A percentile compares a stretch with the other conserved stretches of the same genome.
These are phyloP conservation scores for Fusarium xylarioides DNA, from an alignment of 2,329 filamentous ascomycete genomes.

Conservation along the genomic window DNA sequence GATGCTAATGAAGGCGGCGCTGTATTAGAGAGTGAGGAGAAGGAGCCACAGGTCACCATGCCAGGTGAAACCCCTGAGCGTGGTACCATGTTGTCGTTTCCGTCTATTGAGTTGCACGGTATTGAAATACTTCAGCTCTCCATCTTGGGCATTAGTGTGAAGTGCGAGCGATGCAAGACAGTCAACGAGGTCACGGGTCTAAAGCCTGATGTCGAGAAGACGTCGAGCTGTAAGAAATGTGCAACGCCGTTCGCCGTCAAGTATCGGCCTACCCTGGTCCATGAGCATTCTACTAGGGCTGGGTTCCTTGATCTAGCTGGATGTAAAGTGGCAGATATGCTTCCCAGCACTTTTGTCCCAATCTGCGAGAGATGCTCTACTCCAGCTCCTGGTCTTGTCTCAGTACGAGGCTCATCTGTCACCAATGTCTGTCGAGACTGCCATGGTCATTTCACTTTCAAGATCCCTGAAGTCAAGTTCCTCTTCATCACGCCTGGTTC, in stretches of 20 bases:
- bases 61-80: constrained; percentile 58
- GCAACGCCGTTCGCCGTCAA: constrained; percentile 59
- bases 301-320: constrained; percentile 82
- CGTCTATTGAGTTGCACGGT: constrained; percentile 77
- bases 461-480: constrained; percentile 81
- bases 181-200: constrained; percentile 74
- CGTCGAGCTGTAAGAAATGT: constrained; percentile 67
- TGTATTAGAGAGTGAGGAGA: constrained; percentile 46
- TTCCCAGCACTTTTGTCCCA: constrained; percentile 81
- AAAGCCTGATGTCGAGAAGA: constrained; percentile 62
- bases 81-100: constrained; percentile 82
- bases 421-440: constrained; percentile 82
- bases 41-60: constrained; percentile 29
- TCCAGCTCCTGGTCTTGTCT: constrained; percentile 71
- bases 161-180: constrained; percentile 83
- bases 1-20: constrained; percentile 56
- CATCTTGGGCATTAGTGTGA: constrained; percentile 73
- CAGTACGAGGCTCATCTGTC: constrained; percentile 77
- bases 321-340: constrained; percentile 78
- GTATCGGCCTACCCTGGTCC: constrained; percentile 76
- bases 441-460: constrained; percentile 82
- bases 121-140: constrained; percentile 79
- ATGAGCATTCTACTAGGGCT: constrained; percentile 76
- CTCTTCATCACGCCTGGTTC: constrained; percentile 70
- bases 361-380: constrained; percentile 82